Percentiles rank a stretch among this genome's conserved stretches.
These are phyloP conservation scores for Aureobasidium sp. DNA, from an alignment of 2,329 filamentous ascomycete species.

Conservation along the genomic window DNA sequence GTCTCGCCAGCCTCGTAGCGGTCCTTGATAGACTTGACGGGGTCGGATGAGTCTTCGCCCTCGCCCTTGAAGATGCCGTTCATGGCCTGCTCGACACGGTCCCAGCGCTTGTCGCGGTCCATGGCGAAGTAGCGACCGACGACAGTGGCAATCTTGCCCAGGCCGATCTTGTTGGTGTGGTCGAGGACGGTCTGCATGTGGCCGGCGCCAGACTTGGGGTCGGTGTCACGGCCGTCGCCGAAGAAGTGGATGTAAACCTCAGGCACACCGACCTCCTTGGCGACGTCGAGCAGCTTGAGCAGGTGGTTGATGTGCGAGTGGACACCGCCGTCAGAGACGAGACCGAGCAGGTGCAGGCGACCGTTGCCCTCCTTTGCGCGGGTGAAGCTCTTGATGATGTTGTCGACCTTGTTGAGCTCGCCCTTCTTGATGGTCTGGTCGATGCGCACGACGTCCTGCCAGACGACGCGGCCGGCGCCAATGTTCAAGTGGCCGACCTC, in stretches of 20 bases:
- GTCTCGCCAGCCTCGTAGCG: slow-evolving; percentile 82
- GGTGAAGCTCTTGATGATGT: slow-evolving; percentile 69
- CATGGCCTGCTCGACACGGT: slow-evolving; percentile 80
- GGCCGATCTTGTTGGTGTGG: slow-evolving; percentile 71
- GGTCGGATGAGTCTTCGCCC: slow-evolving; percentile 77
- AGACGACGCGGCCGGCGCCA: slow-evolving; percentile 91
- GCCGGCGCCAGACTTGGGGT: slow-evolving; percentile 83
- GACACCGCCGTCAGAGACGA: slow-evolving; percentile 92
- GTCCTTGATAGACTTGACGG: slow-evolving; percentile 76
- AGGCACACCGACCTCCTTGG: slow-evolving; percentile 79
- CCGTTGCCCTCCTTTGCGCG: slow-evolving; percentile 81
- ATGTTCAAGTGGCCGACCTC: slow-evolving; percentile 99
- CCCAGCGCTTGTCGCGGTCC: slow-evolving; percentile 99
- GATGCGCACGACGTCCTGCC: slow-evolving; percentile 88
- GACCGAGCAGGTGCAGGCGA: slow-evolving; percentile 81
- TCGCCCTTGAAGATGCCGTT: slow-evolving; percentile 80
- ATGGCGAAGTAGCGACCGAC: slow-evolving; percentile 97
- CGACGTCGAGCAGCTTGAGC: slow-evolving; percentile 76
- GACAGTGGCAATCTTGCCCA: slow-evolving; percentile 82
- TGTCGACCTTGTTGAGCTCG: slow-evolving; percentile 66
- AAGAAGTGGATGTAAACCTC: slow-evolving; percentile 99
- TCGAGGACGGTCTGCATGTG: slow-evolving; percentile 84
- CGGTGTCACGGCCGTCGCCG: slow-evolving; percentile 92
- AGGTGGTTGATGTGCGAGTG: slow-evolving; percentile 95
- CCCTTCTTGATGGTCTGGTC: slow-evolving; percentile 84